Evolutionary conservation across 768 basidiomycete species (phyloP).

Genomic region (Strobilomyces confusus): DNA sequence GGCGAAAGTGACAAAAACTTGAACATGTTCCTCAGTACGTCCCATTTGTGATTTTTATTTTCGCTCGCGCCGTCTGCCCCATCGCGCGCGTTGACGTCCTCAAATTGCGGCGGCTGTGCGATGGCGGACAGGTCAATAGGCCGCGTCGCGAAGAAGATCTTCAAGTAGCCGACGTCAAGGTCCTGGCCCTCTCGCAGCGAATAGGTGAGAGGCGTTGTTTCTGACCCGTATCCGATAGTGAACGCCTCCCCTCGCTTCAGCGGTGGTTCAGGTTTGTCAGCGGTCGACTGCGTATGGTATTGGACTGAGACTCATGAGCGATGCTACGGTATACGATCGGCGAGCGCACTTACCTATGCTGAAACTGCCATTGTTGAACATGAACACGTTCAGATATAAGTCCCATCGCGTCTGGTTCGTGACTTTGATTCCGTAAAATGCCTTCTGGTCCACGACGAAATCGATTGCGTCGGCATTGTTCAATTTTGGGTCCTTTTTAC

Average conservation of each 20-base stretch:
- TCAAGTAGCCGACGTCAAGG: conserved; percentile 41
- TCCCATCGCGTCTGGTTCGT: conserved; percentile 30
- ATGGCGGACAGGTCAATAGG: conserved; percentile 35
- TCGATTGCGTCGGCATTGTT: conserved; percentile 9
- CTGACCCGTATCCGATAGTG: conserved; percentile 41
- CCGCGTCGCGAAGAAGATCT: conserved; percentile 38
- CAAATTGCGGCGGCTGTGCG: conserved; percentile 12
- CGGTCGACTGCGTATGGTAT: conserved; percentile 7
- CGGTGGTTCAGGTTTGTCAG: conserved; percentile 3
- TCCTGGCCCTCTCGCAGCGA: conserved; percentile 27
- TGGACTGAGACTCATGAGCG: conserved; percentile 3
- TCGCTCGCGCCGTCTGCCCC: too few species aligned
- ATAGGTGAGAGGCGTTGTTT: conserved; percentile 32
- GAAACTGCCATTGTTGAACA: conserved; percentile 40
- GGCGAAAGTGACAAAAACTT: too few species aligned
- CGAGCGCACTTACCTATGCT: conserved; percentile 30
- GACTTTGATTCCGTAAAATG: conserved; percentile 33
- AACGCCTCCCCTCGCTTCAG: conserved; percentile 9
- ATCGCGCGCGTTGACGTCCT: neutral
- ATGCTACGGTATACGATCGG: neutral
- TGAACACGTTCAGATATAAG: conserved; percentile 40
- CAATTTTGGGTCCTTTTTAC: neutral
- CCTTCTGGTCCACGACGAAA: conserved; percentile 21
- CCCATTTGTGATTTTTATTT: too few species aligned
- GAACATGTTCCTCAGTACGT: too few species aligned